A percentile compares a stretch with the other conserved stretches of the same genome.
phyloP scores from a whole-genome alignment of 2,329 filamentous ascomycete genomes.

The Penicillium frequentans region DNA sequence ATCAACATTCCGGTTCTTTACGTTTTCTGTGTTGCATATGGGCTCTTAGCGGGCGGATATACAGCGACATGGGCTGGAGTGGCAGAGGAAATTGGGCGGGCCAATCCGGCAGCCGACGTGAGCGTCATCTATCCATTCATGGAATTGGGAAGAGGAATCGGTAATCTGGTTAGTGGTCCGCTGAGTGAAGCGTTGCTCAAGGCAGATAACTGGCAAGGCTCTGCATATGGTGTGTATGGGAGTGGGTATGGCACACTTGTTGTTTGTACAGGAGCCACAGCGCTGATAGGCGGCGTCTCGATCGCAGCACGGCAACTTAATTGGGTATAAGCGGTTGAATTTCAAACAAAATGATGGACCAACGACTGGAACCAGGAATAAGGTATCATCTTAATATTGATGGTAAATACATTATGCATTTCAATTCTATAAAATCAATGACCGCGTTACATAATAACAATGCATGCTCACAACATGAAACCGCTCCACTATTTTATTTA shows the following conservation, averaged over 20 bases:
- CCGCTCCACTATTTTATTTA: neutral
- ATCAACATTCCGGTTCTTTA: constrained; percentile 13
- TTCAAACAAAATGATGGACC: neutral
- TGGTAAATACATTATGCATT: neutral
- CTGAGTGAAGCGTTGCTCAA: constrained; percentile 21
- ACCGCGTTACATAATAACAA: neutral
- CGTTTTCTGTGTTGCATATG: constrained; percentile 20
- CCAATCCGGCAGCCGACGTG: constrained; percentile 15
- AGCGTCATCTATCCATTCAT: constrained; percentile 25
- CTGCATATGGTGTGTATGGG: constrained; percentile 17
- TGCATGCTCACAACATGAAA: neutral
- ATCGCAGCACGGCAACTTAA: constrained; percentile 14
- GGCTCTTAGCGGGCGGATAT: constrained; percentile 19
- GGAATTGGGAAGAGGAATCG: constrained; percentile 21
- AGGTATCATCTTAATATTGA: neutral
- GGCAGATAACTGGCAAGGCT: constrained; percentile 11
- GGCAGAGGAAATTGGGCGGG: constrained; percentile 15
- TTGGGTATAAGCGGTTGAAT: constrained; percentile 6
- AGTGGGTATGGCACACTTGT: constrained; percentile 21
- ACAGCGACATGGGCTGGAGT: constrained; percentile 24
- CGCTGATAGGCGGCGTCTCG: constrained; percentile 17
- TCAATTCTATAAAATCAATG: neutral
- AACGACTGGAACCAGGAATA: neutral
- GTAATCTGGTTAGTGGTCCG: constrained; percentile 21
- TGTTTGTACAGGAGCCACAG: constrained; percentile 20